Percentiles rank a stretch among this genome's conserved stretches.
These are phyloP conservation scores for Dispira parvispora DNA, from an alignment of 192 early-diverging fungal species.

Conservation along the genomic window DNA sequence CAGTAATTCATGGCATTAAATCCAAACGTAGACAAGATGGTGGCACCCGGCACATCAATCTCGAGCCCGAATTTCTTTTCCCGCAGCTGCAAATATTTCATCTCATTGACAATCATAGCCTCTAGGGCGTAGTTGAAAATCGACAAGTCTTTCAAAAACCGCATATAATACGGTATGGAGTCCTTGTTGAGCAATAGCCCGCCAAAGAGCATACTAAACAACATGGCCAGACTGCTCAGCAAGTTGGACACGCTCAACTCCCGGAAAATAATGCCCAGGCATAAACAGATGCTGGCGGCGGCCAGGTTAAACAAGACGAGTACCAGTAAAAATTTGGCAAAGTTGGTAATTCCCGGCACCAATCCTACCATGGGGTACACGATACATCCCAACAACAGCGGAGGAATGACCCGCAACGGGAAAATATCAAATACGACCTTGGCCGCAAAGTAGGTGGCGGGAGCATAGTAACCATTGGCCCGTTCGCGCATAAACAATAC, in stretches of 20 bases:
- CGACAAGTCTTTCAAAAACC: conserved; percentile 52
- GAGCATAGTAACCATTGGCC: conserved; percentile 56
- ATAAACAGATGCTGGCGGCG: conserved; percentile 56
- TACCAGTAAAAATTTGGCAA: conserved; percentile 55
- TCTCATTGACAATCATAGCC: conserved; percentile 78
- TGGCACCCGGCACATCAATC: conserved; percentile 73
- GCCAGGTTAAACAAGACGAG: conserved; percentile 69
- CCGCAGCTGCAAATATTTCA: conserved; percentile 56
- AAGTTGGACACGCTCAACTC: conserved; percentile 63
- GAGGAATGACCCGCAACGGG: conserved; percentile 63
- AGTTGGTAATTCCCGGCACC: conserved; percentile 35
- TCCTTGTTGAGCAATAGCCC: conserved; percentile 82
- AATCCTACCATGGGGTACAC: conserved; percentile 76
- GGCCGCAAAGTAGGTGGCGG: conserved; percentile 43
- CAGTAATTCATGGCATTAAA: conserved; percentile 70
- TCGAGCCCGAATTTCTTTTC: conserved; percentile 67
- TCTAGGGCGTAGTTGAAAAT: conserved; percentile 88
- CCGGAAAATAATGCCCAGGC: conserved; percentile 52
- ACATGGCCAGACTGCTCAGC: conserved; percentile 58
- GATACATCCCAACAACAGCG: conserved; percentile 64
- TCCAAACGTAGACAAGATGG: conserved; percentile 75
- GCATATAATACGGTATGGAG: conserved; percentile 43
- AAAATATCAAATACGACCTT: conserved; percentile 61
- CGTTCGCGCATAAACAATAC: conserved; percentile 55
- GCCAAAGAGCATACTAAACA: conserved; percentile 83